A percentile compares a stretch with the other conserved stretches of the same genome.
Conservation (phyloP, 805 yeast genomes). For the Barnettozyma populi region DNA sequence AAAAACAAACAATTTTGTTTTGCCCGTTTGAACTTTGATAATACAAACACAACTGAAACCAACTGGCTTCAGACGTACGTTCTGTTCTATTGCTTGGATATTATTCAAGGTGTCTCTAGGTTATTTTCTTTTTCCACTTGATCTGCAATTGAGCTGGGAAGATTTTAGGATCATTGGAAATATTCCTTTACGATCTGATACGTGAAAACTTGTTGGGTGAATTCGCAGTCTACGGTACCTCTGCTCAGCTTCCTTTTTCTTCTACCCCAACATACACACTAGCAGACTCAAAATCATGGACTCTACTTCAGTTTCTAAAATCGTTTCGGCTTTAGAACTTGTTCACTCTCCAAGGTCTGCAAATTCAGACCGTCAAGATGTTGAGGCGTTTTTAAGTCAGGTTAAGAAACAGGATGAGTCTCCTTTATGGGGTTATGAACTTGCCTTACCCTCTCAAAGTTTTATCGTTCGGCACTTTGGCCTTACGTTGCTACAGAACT, state of each 20-base stretch:
- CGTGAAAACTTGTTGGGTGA: neutral
- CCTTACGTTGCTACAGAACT: conserved; percentile 66
- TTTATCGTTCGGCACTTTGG: conserved; percentile 88
- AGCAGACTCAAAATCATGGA: conserved; percentile 40
- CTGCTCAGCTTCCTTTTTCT: neutral
- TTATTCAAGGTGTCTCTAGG: neutral
- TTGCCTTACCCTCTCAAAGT: conserved; percentile 61
- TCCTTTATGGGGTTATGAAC: conserved; percentile 88
- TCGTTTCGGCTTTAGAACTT: conserved; percentile 69
- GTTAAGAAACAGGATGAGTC: conserved; percentile 76
- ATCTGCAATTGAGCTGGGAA: neutral
- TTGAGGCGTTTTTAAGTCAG: conserved; percentile 65
- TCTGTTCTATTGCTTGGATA: neutral
- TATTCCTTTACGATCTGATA: too few relatives aligned
- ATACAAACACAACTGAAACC: neutral
- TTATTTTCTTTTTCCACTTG: neutral
- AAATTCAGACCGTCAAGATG: conserved; percentile 51
- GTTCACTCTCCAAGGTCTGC: conserved; percentile 63
- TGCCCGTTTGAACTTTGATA: neutral
- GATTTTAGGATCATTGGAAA: too few relatives aligned
- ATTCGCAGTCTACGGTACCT: neutral
- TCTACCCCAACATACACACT: neutral
- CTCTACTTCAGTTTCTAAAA: conserved; percentile 62
- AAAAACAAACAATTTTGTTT: neutral
- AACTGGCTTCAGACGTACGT: neutral